phyloP scores from a whole-genome alignment of 805 yeast genomes.

The Lachancea thermotolerans region DNA sequence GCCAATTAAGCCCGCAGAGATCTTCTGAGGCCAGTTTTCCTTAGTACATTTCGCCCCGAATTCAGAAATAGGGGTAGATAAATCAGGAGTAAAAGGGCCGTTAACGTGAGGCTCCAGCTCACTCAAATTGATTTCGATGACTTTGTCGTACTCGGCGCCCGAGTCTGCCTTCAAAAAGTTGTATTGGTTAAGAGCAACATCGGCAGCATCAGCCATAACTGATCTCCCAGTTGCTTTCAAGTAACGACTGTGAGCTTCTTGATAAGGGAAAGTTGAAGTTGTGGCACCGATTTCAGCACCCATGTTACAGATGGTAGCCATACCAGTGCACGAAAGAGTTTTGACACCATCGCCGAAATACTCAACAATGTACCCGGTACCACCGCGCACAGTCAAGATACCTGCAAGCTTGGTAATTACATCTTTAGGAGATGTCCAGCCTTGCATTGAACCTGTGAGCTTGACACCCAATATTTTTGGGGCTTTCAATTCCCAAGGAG shows the following conservation, averaged over 20 bases:
- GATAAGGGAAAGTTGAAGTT: slow-evolving; percentile 94
- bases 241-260: slow-evolving; percentile 70
- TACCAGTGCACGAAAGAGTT: slow-evolving; percentile 89
- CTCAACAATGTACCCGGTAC: slow-evolving; percentile 94
- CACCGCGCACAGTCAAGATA: slow-evolving; percentile 89
- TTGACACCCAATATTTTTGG: slow-evolving; percentile 93
- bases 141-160: slow-evolving; percentile 86
- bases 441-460: slow-evolving; percentile 79
- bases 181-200: slow-evolving; percentile 45
- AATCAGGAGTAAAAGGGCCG: slow-evolving; percentile 98
- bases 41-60: slow-evolving; percentile 63
- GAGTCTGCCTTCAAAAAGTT: slow-evolving; percentile 75
- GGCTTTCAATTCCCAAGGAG: slow-evolving; percentile 98
- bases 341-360: slow-evolving; percentile 94
- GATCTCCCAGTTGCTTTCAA: slow-evolving; percentile 78
- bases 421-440: slow-evolving; percentile 98
- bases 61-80: slow-evolving; percentile 85
- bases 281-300: slow-evolving; percentile 99
- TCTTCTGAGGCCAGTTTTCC: slow-evolving; percentile 79
- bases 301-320: slow-evolving; percentile 99
- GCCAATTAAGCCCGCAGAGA: slow-evolving; percentile 92
- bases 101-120: slow-evolving; percentile 90
- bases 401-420: slow-evolving; percentile 92
- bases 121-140: slow-evolving; percentile 81
- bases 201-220: slow-evolving; percentile 76